phyloP scores from a whole-genome alignment of 805 yeast genomes.

The Metschnikowia chrysomelidarum region DNA sequence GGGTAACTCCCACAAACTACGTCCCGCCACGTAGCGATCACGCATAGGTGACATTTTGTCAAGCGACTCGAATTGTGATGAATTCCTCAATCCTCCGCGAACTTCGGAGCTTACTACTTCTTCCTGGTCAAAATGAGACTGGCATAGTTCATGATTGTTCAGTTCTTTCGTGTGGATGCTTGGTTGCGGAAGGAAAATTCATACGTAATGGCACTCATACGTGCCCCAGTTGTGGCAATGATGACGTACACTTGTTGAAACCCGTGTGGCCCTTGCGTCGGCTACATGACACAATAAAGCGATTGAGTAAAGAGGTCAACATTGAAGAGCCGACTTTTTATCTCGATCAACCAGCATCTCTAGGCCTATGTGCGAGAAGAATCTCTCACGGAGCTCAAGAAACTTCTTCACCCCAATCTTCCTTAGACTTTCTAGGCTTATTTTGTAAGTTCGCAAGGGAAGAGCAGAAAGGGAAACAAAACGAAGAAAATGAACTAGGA shows the following conservation, averaged over 20 bases:
- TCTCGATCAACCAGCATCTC: too few species aligned
- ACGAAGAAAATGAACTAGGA: too few species aligned
- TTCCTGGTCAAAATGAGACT: constrained; percentile 20
- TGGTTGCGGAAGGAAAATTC: constrained; percentile 35
- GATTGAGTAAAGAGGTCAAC: neutral
- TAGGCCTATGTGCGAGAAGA: too few species aligned
- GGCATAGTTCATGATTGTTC: constrained; percentile 30
- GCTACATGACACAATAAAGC: constrained; percentile 26
- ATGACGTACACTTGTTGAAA: constrained; percentile 23
- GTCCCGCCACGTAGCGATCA: too few species aligned
- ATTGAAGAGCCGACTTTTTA: too few species aligned
- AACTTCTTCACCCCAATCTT: constrained; percentile 3
- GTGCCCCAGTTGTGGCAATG: constrained; percentile 28
- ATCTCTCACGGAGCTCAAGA: too few species aligned
- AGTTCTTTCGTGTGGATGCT: constrained; percentile 42
- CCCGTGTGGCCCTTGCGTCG: constrained; percentile 35
- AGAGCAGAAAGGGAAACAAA: constrained; percentile 19
- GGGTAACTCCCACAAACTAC: too few species aligned
- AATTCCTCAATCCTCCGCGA: constrained; percentile 17
- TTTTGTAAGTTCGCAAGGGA: constrained; percentile 43
- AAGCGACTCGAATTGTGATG: too few species aligned
- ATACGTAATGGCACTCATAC: neutral
- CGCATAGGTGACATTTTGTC: too few species aligned
- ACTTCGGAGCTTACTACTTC: constrained; percentile 27
- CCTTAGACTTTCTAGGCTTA: constrained; percentile 32